Percentiles rank a stretch among this genome's conserved stretches.
Evolutionary conservation across 306 rosid genomes (phyloP).

Genomic region (Oxytropis ochrocephala): DNA sequence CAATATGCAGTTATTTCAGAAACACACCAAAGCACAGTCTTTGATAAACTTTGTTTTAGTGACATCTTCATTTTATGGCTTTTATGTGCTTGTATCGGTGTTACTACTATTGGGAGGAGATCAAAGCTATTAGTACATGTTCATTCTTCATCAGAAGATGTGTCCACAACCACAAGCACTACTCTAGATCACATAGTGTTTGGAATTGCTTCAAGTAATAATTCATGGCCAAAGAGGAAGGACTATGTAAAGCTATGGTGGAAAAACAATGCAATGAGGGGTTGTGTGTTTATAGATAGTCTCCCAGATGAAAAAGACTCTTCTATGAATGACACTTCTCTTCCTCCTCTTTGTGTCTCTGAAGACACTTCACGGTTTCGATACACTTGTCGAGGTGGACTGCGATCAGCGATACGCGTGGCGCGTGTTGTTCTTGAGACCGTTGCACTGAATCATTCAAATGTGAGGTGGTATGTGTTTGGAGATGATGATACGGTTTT

Average conservation of each 20-base stretch:
- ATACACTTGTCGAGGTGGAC: conserved; percentile 49
- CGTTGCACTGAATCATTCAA: conserved; percentile 43
- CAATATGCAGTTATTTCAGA: conserved; percentile 48
- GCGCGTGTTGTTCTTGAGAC: conserved; percentile 77
- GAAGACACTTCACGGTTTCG: conserved; percentile 66
- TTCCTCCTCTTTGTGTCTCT: conserved; percentile 66
- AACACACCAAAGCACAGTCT: conserved; percentile 35
- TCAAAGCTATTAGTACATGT: conserved; percentile 3
- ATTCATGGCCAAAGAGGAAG: conserved; percentile 58
- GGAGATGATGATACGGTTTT: conserved; percentile 89
- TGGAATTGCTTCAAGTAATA: conserved; percentile 64
- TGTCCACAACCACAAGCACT: conserved; percentile 17
- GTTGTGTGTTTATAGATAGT: conserved; percentile 68
- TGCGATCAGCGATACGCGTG: conserved; percentile 55
- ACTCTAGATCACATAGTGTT: conserved; percentile 68
- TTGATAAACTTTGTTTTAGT: conserved; percentile 37
- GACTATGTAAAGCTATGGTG: conserved; percentile 67
- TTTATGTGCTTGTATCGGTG: conserved; percentile 47
- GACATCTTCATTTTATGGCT: conserved; percentile 41
- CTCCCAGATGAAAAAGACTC: conserved; percentile 17
- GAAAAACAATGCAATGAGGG: conserved; percentile 51
- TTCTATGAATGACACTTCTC: conserved; percentile 28
- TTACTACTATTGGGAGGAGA: conserved; percentile 25
- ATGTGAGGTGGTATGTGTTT: conserved; percentile 85
- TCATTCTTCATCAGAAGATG: conserved; percentile 25